These are phyloP conservation scores for Penicillium sp. DNA, from an alignment of 2,329 filamentous ascomycete species.

Conservation along the genomic window DNA sequence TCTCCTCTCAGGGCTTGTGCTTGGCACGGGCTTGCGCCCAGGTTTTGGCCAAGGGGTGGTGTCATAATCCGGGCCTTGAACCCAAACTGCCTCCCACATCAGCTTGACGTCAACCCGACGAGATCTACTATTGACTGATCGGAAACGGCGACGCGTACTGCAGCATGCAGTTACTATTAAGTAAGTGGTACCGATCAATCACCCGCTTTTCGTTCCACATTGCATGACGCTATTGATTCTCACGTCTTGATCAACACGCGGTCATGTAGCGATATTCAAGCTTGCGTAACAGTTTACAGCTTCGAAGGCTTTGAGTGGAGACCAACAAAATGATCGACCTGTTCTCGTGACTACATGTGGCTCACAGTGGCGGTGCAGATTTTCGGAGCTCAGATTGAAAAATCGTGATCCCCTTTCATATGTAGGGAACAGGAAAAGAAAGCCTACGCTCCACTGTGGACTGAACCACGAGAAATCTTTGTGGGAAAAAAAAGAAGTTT, in stretches of 20 bases:
- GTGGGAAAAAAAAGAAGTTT: background rate
- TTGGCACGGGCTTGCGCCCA: background rate
- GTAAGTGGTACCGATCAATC: background rate
- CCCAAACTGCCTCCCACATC: slow-evolving; percentile 1
- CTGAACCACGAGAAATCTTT: too few relatives aligned
- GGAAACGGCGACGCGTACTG: slow-evolving; percentile 1
- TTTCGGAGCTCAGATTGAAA: background rate
- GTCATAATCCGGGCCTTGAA: background rate
- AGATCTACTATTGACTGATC: background rate
- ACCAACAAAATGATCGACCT: background rate
- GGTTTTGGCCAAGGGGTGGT: background rate
- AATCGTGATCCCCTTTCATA: background rate
- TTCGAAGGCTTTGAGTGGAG: background rate
- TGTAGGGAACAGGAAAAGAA: background rate
- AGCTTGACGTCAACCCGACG: slow-evolving; percentile 16
- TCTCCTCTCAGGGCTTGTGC: background rate
- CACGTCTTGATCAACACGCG: background rate
- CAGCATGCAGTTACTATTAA: background rate
- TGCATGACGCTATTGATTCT: background rate
- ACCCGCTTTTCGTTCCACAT: background rate
- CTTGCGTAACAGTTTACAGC: background rate
- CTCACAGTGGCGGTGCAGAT: background rate
- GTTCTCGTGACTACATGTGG: background rate
- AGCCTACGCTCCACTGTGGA: background rate
- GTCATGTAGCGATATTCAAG: background rate